Evolutionary conservation across 2,329 filamentous ascomycete species (phyloP).

Genomic region (Rhexocercosporidium sp.): DNA sequence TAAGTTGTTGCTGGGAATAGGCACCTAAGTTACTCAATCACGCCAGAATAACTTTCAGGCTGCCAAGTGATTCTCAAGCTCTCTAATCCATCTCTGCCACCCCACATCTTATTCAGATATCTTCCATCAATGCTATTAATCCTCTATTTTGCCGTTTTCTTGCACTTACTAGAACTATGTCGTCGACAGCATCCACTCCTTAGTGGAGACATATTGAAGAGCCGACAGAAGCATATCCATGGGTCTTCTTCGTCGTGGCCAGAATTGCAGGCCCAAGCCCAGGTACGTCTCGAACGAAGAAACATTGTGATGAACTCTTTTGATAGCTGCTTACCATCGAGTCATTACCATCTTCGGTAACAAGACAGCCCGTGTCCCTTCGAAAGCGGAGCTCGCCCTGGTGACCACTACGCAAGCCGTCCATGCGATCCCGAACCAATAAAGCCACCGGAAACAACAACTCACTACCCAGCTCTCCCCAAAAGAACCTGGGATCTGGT

Average conservation of each 20-base stretch:
- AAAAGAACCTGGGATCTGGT: background rate
- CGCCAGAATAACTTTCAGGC: too few species aligned
- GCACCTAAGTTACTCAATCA: too few species aligned
- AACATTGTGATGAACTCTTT: background rate
- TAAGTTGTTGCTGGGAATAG: too few species aligned
- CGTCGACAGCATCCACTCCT: background rate
- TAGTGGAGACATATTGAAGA: background rate
- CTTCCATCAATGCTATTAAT: too few species aligned
- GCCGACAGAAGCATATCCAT: background rate
- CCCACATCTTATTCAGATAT: too few species aligned
- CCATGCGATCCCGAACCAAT: background rate
- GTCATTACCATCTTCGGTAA: constrained; percentile 15
- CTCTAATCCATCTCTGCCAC: too few species aligned
- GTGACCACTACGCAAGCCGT: background rate
- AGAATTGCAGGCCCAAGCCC: background rate
- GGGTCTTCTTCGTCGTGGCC: constrained; percentile 14
- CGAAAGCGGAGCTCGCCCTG: constrained; percentile 4
- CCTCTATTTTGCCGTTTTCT: too few species aligned
- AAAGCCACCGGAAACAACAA: constrained; percentile 1
- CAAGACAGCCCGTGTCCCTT: background rate
- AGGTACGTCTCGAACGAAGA: background rate
- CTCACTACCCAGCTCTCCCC: background rate
- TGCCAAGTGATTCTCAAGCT: too few species aligned
- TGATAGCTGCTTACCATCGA: constrained; percentile 11
- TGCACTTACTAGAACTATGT: too few species aligned